These are phyloP conservation scores for Suillus placidus DNA, from an alignment of 768 basidiomycete species.

Conservation along the genomic window DNA sequence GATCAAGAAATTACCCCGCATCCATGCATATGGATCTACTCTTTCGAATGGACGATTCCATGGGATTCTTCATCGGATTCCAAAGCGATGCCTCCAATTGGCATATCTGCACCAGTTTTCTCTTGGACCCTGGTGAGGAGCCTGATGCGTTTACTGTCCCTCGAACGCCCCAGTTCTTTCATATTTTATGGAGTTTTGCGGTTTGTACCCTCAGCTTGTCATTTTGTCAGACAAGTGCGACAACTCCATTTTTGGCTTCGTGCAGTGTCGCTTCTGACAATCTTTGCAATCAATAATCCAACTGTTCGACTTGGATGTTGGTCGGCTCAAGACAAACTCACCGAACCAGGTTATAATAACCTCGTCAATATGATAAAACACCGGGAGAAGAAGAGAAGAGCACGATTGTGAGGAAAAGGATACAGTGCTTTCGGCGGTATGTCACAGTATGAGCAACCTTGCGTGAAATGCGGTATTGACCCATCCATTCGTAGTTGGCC, in stretches of 20 bases:
- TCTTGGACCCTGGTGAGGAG: not conserved
- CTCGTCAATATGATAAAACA: not conserved
- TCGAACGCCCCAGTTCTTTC: not conserved
- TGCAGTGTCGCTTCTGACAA: not conserved
- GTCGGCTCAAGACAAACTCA: not conserved
- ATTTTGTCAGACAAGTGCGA: not conserved
- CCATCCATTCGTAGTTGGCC: not conserved
- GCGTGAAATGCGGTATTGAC: not conserved
- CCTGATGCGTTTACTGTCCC: not conserved
- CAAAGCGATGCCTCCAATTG: not conserved
- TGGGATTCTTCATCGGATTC: not conserved
- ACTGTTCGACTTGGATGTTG: not conserved
- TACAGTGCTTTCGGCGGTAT: not conserved
- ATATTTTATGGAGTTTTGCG: not conserved
- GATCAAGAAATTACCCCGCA: not conserved
- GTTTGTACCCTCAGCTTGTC: not conserved
- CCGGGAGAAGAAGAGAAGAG: not conserved
- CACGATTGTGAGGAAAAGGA: not conserved
- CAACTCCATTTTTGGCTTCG: not conserved
- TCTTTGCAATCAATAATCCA: not conserved
- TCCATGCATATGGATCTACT: not conserved
- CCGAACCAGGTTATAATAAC: not conserved
- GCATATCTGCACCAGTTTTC: not conserved
- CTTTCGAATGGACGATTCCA: conserved; percentile 4
- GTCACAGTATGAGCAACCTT: not conserved